A percentile compares a stretch with the other conserved stretches of the same genome.
These are phyloP conservation scores for Xerocomellus dryophilus DNA, from an alignment of 768 basidiomycete genomes.

Conservation along the genomic window DNA sequence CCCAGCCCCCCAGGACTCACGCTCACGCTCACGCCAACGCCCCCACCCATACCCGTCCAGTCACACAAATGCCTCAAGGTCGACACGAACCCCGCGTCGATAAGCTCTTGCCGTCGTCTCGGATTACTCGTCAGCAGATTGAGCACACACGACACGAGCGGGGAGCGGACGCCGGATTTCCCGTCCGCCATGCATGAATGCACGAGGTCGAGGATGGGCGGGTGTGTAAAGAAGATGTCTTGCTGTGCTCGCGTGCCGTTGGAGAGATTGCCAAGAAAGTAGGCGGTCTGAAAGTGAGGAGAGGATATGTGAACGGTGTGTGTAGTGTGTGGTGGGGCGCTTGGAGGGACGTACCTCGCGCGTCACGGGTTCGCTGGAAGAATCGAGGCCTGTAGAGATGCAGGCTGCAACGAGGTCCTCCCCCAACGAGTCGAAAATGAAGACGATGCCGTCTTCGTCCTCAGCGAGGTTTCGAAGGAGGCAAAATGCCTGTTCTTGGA, in stretches of 20 bases:
- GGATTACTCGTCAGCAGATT: slow-evolving; percentile 49
- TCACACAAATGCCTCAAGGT: slow-evolving; percentile 45
- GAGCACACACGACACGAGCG: slow-evolving; percentile 57
- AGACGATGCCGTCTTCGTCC: slow-evolving; percentile 58
- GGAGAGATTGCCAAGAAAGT: slow-evolving; percentile 63
- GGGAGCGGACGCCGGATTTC: slow-evolving; percentile 54
- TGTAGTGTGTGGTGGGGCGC: too few species aligned
- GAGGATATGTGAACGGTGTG: background rate
- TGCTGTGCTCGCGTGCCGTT: slow-evolving; percentile 56
- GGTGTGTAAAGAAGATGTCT: slow-evolving; percentile 48
- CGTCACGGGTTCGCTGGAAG: slow-evolving; percentile 50
- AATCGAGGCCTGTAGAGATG: slow-evolving; percentile 49
- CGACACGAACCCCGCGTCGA: slow-evolving; percentile 44
- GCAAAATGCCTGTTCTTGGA: slow-evolving; percentile 72
- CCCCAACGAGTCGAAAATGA: slow-evolving; percentile 56
- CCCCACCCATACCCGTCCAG: slow-evolving; percentile 23
- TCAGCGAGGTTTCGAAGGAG: slow-evolving; percentile 67
- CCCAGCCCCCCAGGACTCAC: slow-evolving; percentile 31
- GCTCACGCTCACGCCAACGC: slow-evolving; percentile 13
- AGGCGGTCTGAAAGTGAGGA: slow-evolving; percentile 45
- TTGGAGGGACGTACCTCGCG: slow-evolving; percentile 41
- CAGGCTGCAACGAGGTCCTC: slow-evolving; percentile 42
- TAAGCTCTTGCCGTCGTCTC: slow-evolving; percentile 36
- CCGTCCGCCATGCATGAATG: slow-evolving; percentile 59
- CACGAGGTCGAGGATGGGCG: slow-evolving; percentile 50